Conservation (phyloP, 345 rosid species). For the Salix exigua region DNA sequence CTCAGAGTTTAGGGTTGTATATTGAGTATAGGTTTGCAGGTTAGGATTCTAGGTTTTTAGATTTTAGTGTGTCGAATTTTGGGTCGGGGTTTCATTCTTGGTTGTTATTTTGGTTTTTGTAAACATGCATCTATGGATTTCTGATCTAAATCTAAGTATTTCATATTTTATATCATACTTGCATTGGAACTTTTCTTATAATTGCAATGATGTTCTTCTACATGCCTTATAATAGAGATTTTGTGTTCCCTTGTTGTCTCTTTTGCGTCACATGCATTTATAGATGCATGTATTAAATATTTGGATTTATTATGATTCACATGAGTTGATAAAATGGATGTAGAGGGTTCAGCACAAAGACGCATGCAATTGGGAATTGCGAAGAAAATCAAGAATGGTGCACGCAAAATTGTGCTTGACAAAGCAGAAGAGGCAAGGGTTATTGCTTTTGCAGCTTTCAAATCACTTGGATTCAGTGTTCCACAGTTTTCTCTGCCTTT, state of each 20-base stretch:
- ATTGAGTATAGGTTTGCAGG: neutral
- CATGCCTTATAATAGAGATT: neutral
- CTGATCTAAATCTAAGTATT: neutral
- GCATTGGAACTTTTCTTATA: neutral
- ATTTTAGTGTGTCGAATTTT: neutral
- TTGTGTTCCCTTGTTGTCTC: neutral
- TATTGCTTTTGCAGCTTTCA: slow-evolving; percentile 88
- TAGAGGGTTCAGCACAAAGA: slow-evolving; percentile 68
- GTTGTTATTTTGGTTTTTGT: neutral
- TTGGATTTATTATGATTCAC: slow-evolving; percentile 5
- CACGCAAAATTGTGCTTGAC: slow-evolving; percentile 91
- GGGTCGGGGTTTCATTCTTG: neutral
- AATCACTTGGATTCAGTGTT: slow-evolving; percentile 75
- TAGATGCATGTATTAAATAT: neutral
- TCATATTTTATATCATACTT: neutral
- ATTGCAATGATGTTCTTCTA: neutral
- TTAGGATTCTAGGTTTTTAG: neutral
- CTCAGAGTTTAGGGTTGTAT: neutral
- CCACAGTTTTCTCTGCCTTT: slow-evolving; percentile 59
- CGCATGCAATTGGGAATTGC: slow-evolving; percentile 78
- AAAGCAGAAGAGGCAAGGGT: slow-evolving; percentile 96
- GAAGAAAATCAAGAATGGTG: slow-evolving; percentile 90
- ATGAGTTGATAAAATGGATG: slow-evolving; percentile 18
- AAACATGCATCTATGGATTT: neutral
- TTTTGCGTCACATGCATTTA: neutral